These are phyloP conservation scores for Backusella macrospora DNA, from an alignment of 192 early-diverging fungal genomes.

Conservation along the genomic window DNA sequence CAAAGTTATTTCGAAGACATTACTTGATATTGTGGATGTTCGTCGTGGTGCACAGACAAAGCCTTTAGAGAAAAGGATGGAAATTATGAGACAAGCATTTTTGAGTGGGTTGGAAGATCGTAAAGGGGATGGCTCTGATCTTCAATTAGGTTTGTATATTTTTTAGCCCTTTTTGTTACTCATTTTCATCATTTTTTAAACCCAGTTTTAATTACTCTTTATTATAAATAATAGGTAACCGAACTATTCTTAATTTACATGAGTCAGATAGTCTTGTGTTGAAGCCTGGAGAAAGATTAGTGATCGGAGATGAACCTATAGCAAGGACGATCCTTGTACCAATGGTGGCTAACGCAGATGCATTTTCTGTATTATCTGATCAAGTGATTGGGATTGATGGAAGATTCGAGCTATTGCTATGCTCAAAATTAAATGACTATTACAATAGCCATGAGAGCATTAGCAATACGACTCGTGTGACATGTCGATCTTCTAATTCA, in stretches of 20 bases:
- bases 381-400: conserved; percentile 33
- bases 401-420: conserved; percentile 45
- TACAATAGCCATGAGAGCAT: not conserved
- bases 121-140: conserved; percentile 28
- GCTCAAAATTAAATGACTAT: conserved; percentile 43
- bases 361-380: conserved; percentile 45
- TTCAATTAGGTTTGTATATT: conserved; percentile 20
- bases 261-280: conserved; percentile 35
- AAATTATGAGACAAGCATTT: conserved; percentile 57
- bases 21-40: conserved; percentile 69
- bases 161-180: not conserved
- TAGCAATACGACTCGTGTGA: conserved; percentile 22
- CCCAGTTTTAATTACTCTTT: conserved; percentile 4
- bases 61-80: conserved; percentile 63
- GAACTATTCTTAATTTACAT: conserved; percentile 27
- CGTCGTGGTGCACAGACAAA: conserved; percentile 59
- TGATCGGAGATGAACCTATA: conserved; percentile 24
- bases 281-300: conserved; percentile 34
- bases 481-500: conserved; percentile 34
- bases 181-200: not conserved
- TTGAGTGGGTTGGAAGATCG: conserved; percentile 55
- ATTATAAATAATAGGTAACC: conserved; percentile 18
- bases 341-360: conserved; percentile 30
- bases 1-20: conserved; percentile 57
- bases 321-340: conserved; percentile 42